Base-by-base conservation (phyloP, 202 grass and related monocot species). In the Eragrostis tef region DNA sequence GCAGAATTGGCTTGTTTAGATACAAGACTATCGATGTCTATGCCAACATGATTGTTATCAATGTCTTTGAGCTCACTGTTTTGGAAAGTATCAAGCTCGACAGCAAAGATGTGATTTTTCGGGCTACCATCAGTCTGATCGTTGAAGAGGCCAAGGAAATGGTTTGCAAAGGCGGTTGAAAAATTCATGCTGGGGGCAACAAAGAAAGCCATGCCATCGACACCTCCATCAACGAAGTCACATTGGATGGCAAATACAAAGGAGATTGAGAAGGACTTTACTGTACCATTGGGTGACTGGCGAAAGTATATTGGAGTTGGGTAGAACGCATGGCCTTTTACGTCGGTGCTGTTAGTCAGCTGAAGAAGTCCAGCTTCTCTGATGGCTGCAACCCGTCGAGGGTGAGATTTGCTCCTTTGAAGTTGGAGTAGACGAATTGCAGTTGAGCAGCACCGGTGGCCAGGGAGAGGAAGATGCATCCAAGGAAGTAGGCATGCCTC, bases 61-160 rank as follows among this genome's bases (percentile, higher is more conserved):
- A 67, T 67, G 64, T 67, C 64, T 0, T 67, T 15, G 19, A 43
- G 3, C 0, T 67, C 64, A 20, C 39, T 42, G 39, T 67, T 71
- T 49, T 71, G 67, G 67, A 49, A 43, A 20, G 64, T 67, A 16
- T 39, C 34, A 1, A 67, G 64, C 17, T 67, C 64, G 11, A 67
- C 10, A 42, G 17, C 64, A 20, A 67, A 67, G 34, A 67, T 67
- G 64, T 43, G 36, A 8, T 17, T 67, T 15, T 42, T 41, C n/a
- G 64, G 36, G 34, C 39, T 17, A 43, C 64, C 64, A 67, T 67
- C 39, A 9, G 64, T 67, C 34, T 67, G 34, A 9, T 41, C 64
- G 17, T 21, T 67, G 64, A 67, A 42, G 64, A 67, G 64, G 34
- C 64, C 64, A 15, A 67, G 39, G 64, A 42, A 67, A 16, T 67